phyloP scores from a whole-genome alignment of 2,329 filamentous ascomycete species.

The Trichoderma afroharzianum region DNA sequence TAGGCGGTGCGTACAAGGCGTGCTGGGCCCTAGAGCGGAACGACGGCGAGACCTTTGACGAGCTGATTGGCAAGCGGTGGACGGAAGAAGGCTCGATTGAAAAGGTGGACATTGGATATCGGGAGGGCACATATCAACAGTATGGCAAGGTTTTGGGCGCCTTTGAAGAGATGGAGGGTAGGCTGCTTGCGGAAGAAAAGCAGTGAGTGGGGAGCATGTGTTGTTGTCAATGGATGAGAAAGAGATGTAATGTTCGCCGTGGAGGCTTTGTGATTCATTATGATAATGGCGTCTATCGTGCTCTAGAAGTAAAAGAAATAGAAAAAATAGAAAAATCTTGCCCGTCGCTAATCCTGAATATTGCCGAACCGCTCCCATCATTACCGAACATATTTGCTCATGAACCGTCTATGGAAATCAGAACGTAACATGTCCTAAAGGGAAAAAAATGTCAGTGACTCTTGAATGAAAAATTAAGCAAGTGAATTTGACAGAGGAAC shows the following conservation, averaged over 20 bases:
- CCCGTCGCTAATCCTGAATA: constrained; percentile 5
- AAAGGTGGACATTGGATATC: constrained; percentile 79
- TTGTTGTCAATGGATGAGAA: not conserved
- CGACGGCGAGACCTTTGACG: constrained; percentile 75
- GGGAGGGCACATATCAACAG: constrained; percentile 65
- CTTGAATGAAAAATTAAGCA: not conserved
- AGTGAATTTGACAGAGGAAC: constrained; percentile 30
- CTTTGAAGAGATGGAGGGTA: constrained; percentile 72
- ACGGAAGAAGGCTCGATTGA: constrained; percentile 77
- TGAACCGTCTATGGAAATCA: constrained; percentile 97
- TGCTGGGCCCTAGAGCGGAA: constrained; percentile 80
- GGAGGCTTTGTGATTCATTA: not conserved
- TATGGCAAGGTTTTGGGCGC: constrained; percentile 75
- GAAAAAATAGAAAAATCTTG: not conserved
- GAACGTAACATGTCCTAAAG: constrained; percentile 79
- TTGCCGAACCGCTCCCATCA: not conserved
- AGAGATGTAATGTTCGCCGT: not conserved
- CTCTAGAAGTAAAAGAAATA: not conserved
- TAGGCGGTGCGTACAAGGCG: constrained; percentile 93
- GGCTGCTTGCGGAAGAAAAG: constrained; percentile 49
- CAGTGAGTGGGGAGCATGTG: not conserved
- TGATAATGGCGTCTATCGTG: constrained; percentile 22
- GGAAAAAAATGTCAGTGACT: not conserved
- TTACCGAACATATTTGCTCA: constrained; percentile 66
- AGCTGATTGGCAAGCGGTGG: constrained; percentile 81